A percentile compares a stretch with the other conserved stretches of the same genome.
Conservation (phyloP, 257 asterid genomes). For the Linaria vulgaris region DNA sequence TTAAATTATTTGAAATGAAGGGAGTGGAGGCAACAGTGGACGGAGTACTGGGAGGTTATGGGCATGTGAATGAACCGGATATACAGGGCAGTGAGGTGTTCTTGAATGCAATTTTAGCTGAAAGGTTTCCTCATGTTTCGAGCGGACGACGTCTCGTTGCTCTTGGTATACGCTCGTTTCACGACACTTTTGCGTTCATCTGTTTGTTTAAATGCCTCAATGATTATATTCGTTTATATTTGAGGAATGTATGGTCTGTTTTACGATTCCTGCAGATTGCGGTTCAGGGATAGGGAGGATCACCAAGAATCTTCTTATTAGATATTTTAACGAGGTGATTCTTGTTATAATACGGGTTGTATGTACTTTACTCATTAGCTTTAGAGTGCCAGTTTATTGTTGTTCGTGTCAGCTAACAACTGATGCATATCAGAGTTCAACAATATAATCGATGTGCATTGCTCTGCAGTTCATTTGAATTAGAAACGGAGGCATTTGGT, state of each 20-base stretch:
- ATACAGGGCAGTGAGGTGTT: constrained; percentile 73
- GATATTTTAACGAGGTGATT: constrained; percentile 80
- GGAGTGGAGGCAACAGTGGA: constrained; percentile 94
- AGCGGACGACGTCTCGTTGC: constrained; percentile 60
- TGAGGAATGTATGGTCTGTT: constrained; percentile 27
- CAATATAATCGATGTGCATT: too few relatives aligned
- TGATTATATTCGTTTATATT: neutral
- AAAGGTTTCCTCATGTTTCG: constrained; percentile 63
- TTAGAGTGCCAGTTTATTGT: neutral
- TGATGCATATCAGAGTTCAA: too few relatives aligned
- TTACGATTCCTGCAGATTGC: constrained; percentile 65
- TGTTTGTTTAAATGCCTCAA: neutral
- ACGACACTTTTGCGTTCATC: neutral
- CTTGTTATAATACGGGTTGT: neutral
- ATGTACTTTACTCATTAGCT: neutral
- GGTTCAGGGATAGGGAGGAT: constrained; percentile 96
- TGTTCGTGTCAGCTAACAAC: too few relatives aligned
- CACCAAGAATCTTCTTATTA: constrained; percentile 76
- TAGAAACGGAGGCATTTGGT: neutral
- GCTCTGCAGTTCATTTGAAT: neutral
- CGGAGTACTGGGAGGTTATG: constrained; percentile 94
- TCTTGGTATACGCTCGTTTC: constrained; percentile 52
- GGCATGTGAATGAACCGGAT: constrained; percentile 75
- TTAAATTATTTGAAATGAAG: constrained; percentile 39
- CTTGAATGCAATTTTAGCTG: constrained; percentile 61